phyloP scores from a whole-genome alignment of 495 filamentous ascomycete species.

The Bombardia bombarda region DNA sequence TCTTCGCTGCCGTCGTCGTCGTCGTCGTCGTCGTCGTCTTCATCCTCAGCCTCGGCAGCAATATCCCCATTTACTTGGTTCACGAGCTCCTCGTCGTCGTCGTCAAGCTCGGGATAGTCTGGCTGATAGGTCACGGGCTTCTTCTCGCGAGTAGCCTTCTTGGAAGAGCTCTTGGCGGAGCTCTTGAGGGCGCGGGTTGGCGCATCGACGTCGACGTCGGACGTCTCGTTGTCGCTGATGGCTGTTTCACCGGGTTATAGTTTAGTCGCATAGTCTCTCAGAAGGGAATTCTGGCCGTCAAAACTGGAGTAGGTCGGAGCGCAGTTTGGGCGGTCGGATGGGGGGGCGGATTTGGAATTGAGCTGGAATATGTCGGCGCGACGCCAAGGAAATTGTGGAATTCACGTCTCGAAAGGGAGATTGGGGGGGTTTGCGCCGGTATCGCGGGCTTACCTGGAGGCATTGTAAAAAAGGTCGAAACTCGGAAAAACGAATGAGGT shows the following conservation, averaged over 20 bases:
- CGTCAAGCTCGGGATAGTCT: conserved; percentile 3
- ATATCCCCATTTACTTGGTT: conserved; percentile 11
- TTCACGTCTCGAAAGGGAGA: no score
- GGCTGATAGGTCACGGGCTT: conserved; percentile 14
- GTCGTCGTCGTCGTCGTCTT: conserved; percentile 29
- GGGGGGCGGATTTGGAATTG: no score
- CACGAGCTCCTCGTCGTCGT: conserved; percentile 14
- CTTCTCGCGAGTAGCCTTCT: conserved; percentile 16
- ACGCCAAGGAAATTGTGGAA: background rate
- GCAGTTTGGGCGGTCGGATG: no score
- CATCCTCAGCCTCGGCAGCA: no score
- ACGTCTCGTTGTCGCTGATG: conserved; percentile 31
- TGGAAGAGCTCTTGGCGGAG: no score
- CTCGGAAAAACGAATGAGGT: no score
- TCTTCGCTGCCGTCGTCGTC: conserved; percentile 30
- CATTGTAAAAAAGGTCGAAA: conserved; percentile 7
- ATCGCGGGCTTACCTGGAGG: conserved; percentile 14
- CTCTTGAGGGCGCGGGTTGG: conserved; percentile 4
- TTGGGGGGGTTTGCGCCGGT: background rate
- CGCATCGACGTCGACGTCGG: conserved; percentile 19
- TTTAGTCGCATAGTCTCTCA: no score
- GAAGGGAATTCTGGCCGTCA: no score
- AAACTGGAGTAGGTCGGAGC: no score
- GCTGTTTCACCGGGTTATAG: no score
- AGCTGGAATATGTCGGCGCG: background rate